These are phyloP conservation scores for Ambrosiella cleistominuta DNA, from an alignment of 2,329 filamentous ascomycete genomes.

Conservation along the genomic window DNA sequence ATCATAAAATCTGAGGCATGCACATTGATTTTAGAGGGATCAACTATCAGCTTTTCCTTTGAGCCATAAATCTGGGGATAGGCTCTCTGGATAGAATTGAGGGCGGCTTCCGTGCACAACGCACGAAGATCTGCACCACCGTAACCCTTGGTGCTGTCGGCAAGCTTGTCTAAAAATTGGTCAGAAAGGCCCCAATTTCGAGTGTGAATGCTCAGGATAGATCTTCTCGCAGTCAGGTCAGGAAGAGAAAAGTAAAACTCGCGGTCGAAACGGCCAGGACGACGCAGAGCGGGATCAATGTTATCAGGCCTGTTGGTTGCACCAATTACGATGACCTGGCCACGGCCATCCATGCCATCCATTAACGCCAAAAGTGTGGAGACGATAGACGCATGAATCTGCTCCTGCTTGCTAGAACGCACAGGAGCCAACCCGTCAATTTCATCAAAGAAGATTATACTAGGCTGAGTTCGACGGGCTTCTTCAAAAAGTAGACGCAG, in stretches of 20 bases:
- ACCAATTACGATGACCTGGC: constrained; percentile 95
- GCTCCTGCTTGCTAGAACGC: constrained; percentile 92
- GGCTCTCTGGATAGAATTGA: constrained; percentile 88
- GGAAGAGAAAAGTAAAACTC: constrained; percentile 97
- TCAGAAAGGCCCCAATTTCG: constrained; percentile 75
- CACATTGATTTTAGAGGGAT: constrained; percentile 67
- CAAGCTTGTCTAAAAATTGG: constrained; percentile 66
- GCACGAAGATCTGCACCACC: constrained; percentile 89
- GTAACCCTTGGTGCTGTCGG: constrained; percentile 84
- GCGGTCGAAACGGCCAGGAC: constrained; percentile 85
- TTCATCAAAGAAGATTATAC: constrained; percentile 93
- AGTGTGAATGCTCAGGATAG: constrained; percentile 91
- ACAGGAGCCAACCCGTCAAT: constrained; percentile 95
- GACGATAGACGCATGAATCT: constrained; percentile 95
- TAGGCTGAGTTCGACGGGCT: constrained; percentile 84
- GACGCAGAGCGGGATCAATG: constrained; percentile 84
- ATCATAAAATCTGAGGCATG: constrained; percentile 94
- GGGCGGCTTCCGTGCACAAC: constrained; percentile 82
- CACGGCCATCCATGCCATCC: constrained; percentile 97
- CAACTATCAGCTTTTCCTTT: constrained; percentile 74
- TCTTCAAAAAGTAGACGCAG: constrained; percentile 88
- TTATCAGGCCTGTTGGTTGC: constrained; percentile 97
- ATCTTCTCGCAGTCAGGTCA: constrained; percentile 57
- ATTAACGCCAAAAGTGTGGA: constrained; percentile 85
- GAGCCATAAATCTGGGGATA: constrained; percentile 94